A percentile compares a stretch with the other conserved stretches of the same genome.
phyloP scores from a whole-genome alignment of 345 rosid species.

The Nephelium lappaceum region DNA sequence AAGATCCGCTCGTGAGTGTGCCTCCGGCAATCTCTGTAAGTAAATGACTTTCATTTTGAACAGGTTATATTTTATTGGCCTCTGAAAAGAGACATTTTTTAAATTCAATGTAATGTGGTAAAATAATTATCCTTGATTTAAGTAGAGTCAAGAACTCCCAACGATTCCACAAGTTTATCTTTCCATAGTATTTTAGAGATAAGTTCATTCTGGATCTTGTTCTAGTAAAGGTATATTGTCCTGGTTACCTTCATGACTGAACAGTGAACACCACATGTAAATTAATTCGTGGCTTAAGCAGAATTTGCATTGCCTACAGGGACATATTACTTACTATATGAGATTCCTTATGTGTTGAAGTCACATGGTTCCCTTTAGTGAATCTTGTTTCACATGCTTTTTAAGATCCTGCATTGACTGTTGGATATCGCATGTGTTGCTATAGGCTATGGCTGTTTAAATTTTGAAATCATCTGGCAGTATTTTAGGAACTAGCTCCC shows the following conservation, averaged over 20 bases:
- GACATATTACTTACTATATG: not conserved
- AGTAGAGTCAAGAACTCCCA: not conserved
- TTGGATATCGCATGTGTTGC: not conserved
- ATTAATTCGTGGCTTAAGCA: not conserved
- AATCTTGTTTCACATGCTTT: not conserved
- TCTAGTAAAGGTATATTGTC: not conserved
- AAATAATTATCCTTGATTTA: not conserved
- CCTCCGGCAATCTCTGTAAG: conserved; percentile 96
- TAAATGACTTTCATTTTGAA: not conserved
- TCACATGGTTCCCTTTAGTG: not conserved
- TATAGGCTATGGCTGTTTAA: not conserved
- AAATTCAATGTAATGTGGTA: not conserved
- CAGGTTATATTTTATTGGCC: not conserved
- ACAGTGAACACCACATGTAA: not conserved
- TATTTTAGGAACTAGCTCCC: not conserved
- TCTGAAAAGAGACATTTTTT: not conserved
- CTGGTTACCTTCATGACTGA: not conserved
- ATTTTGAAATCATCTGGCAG: not conserved
- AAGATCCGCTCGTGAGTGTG: conserved; percentile 89
- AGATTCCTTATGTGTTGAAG: not conserved
- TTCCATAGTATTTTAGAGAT: not conserved
- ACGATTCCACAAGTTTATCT: not conserved
- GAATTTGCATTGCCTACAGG: not conserved
- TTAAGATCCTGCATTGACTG: not conserved
- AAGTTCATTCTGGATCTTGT: not conserved